A percentile compares a stretch with the other conserved stretches of the same genome.
Conservation (phyloP, 2,329 filamentous ascomycete genomes). For the Trichoderma atroviride region DNA sequence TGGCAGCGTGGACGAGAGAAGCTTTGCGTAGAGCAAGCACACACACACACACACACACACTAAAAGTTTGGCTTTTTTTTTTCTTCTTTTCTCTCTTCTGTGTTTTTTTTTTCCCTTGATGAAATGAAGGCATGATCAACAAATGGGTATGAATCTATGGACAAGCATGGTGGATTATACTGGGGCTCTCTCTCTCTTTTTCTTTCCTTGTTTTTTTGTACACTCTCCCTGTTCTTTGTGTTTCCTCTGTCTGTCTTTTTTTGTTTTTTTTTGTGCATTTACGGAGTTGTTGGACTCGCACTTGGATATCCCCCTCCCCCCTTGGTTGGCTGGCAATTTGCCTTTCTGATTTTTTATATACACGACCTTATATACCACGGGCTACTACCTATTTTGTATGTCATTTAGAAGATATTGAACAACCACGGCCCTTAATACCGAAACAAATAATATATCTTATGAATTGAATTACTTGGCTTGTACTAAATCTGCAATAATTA, state of each 20-base stretch:
- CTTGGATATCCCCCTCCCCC: conserved; percentile 17
- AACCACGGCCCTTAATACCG: conserved; percentile 2
- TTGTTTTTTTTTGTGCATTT: neutral
- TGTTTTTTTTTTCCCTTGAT: neutral
- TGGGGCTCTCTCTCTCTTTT: conserved; percentile 6
- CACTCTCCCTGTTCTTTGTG: neutral
- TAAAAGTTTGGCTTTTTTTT: neutral
- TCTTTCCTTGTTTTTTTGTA: neutral
- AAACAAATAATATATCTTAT: neutral
- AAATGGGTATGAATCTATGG: conserved; percentile 22
- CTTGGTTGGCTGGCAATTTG: neutral
- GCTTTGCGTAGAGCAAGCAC: conserved; percentile 28
- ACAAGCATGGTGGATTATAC: conserved; percentile 21
- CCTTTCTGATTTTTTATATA: neutral
- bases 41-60: too few relatives aligned
- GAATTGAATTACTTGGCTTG: neutral
- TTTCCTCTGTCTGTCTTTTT: neutral
- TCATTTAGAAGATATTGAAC: neutral
- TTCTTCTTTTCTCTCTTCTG: neutral
- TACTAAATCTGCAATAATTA: neutral
- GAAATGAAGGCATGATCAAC: conserved; percentile 23
- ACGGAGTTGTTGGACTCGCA: neutral
- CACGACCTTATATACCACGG: conserved; percentile 10
- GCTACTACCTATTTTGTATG: neutral
- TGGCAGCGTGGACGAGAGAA: conserved; percentile 35